Percentiles rank a stretch among this genome's conserved stretches.
These are phyloP conservation scores for Tricholoma sp. DNA, from an alignment of 768 basidiomycete species.

Conservation along the genomic window DNA sequence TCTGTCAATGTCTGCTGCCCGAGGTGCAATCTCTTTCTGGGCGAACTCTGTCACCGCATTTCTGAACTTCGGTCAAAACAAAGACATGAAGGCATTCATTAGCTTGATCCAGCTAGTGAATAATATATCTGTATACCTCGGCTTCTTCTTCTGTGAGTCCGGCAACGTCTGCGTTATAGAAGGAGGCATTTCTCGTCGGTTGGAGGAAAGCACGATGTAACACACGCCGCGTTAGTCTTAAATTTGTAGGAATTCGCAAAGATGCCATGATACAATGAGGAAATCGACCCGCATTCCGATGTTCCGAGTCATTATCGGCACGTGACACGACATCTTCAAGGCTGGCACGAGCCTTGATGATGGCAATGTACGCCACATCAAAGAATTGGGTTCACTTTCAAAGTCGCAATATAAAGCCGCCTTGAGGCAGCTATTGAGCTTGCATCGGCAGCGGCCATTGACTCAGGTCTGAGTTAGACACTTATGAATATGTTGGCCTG, in stretches of 20 bases:
- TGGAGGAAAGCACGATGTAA: neutral
- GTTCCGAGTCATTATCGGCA: neutral
- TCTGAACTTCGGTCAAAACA: constrained; percentile 56
- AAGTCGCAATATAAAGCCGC: too few relatives aligned
- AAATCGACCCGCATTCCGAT: too few relatives aligned
- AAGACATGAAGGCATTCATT: neutral
- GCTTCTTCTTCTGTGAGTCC: constrained; percentile 76
- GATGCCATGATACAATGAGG: constrained; percentile 6
- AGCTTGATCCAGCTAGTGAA: neutral
- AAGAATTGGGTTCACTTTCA: too few relatives aligned
- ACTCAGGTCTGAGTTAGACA: too few relatives aligned
- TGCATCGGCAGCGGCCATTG: too few relatives aligned
- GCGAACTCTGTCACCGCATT: constrained; percentile 77
- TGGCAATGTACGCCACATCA: too few relatives aligned
- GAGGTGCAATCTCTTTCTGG: constrained; percentile 76
- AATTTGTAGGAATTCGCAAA: constrained; percentile 4
- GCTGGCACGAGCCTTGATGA: too few relatives aligned
- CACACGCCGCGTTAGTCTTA: neutral
- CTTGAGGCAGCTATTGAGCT: too few relatives aligned
- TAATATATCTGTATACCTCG: constrained; percentile 45
- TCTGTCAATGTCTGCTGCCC: constrained; percentile 82
- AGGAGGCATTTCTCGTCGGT: constrained; percentile 40
- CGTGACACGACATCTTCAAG: neutral
- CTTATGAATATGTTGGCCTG: too few relatives aligned
- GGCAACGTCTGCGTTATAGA: constrained; percentile 68